Conservation (phyloP, 2,329 filamentous ascomycete genomes). For the Fusarium illudens region DNA sequence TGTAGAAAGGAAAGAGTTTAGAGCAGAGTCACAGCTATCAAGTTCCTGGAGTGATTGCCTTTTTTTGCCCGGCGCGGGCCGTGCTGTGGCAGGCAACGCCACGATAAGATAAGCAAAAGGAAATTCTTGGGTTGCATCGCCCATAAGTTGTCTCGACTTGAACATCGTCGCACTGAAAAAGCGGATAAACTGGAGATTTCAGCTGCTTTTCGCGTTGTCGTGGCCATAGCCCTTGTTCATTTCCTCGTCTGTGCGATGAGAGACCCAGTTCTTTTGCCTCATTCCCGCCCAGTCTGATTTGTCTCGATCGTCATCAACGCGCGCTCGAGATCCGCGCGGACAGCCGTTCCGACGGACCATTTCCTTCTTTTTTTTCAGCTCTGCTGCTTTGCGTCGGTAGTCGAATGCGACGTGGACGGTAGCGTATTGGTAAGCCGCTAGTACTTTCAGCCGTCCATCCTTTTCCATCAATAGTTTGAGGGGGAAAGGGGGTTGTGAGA, state of each 20-base stretch:
- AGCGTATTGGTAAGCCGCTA: conserved; percentile 5
- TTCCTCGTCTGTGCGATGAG: not conserved
- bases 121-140: conserved; percentile 36
- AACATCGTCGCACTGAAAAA: conserved; percentile 19
- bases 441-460: not conserved
- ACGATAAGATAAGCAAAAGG: conserved; percentile 42
- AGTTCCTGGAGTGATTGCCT: not conserved
- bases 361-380: not conserved
- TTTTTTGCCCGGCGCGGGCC: not conserved
- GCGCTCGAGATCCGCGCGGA: conserved; percentile 3
- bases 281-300: not conserved
- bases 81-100: not conserved
- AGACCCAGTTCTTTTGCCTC: not conserved
- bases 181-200: conserved; percentile 19
- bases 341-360: not conserved
- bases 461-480: not conserved
- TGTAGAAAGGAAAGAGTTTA: not conserved
- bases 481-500: not conserved
- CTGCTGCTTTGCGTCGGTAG: not conserved
- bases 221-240: not conserved
- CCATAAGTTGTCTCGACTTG: conserved; percentile 4
- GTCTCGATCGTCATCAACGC: not conserved
- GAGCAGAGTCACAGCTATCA: not conserved
- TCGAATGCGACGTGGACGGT: conserved; percentile 30
- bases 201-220: not conserved